Evolutionary conservation across 176 grass and related monocot species (phyloP).

Genomic region (Tuctoria greenei): DNA sequence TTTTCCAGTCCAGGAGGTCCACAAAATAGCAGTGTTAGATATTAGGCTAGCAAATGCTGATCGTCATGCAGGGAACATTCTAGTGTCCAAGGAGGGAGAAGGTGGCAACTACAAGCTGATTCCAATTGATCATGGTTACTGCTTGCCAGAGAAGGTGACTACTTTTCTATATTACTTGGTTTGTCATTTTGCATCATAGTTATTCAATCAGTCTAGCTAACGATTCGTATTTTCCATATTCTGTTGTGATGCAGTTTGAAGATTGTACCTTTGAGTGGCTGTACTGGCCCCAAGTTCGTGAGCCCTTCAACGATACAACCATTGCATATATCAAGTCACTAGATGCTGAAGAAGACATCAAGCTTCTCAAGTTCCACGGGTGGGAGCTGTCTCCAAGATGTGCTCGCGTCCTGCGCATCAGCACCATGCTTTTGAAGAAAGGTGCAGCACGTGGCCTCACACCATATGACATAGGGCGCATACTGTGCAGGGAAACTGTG

Average conservation of each 20-base stretch:
- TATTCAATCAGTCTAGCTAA: too few relatives aligned
- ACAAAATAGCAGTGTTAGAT: slow-evolving; percentile 55
- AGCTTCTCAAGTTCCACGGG: slow-evolving; percentile 63
- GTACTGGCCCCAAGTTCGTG: slow-evolving; percentile 63
- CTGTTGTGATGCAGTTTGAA: slow-evolving; percentile 45
- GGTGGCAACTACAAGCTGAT: slow-evolving; percentile 11
- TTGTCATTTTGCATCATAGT: too few relatives aligned
- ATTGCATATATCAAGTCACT: slow-evolving; percentile 57
- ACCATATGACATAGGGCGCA: slow-evolving; percentile 65
- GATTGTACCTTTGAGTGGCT: slow-evolving; percentile 79
- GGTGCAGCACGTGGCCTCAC: slow-evolving; percentile 54
- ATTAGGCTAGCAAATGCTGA: slow-evolving; percentile 60
- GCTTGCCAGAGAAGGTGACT: slow-evolving; percentile 43
- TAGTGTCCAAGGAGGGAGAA: slow-evolving; percentile 34
- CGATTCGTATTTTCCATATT: too few relatives aligned
- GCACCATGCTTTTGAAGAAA: slow-evolving; percentile 82
- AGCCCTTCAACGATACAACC: slow-evolving; percentile 45
- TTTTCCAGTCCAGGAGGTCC: slow-evolving; percentile 53
- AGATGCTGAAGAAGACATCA: slow-evolving; percentile 70
- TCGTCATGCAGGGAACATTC: slow-evolving; percentile 54
- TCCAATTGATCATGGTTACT: slow-evolving; percentile 69
- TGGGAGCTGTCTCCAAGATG: slow-evolving; percentile 58
- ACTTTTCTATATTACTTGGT: neutral
- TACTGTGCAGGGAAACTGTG: slow-evolving; percentile 72
- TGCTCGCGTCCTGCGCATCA: slow-evolving; percentile 39